These are phyloP conservation scores for Primulina tabacum DNA, from an alignment of 257 asterid species.

Conservation along the genomic window DNA sequence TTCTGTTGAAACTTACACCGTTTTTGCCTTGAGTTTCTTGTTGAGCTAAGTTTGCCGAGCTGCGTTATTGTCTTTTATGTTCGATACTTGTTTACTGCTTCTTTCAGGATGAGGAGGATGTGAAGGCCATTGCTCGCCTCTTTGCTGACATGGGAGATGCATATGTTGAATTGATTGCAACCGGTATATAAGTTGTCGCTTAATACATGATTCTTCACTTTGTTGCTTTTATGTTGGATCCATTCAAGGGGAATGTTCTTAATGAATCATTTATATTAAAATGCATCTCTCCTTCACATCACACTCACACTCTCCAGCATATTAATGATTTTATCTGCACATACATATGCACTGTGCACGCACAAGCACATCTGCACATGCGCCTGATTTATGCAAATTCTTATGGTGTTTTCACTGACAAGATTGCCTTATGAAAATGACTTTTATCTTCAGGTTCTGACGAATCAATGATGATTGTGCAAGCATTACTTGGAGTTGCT, in stretches of 20 bases:
- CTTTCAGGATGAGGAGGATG: slow-evolving; percentile 96
- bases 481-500: slow-evolving; percentile 91
- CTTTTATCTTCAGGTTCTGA: slow-evolving; percentile 76
- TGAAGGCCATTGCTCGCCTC: slow-evolving; percentile 96
- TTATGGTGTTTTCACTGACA: slow-evolving; percentile 15
- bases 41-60: slow-evolving; percentile 12
- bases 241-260: slow-evolving; percentile 7
- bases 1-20: slow-evolving; percentile 1
- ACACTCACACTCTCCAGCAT: not conserved
- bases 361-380: not conserved
- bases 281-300: not conserved
- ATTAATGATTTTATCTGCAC: not conserved
- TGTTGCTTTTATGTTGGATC: slow-evolving; percentile 15
- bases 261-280: slow-evolving; percentile 2
- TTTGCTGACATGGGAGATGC: slow-evolving; percentile 99
- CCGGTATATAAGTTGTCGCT: slow-evolving; percentile 51
- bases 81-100: slow-evolving; percentile 26
- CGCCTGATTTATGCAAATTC: slow-evolving; percentile 10
- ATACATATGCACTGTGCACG: not conserved
- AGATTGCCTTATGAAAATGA: slow-evolving; percentile 23
- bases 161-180: slow-evolving; percentile 93
- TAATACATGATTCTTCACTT: slow-evolving; percentile 22
- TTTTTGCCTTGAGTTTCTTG: slow-evolving; percentile 10
- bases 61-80: slow-evolving; percentile 12
- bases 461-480: slow-evolving; percentile 91